A percentile compares a stretch with the other conserved stretches of the same genome.
phyloP scores from a whole-genome alignment of 305 asterid genomes.

The Fraxinus sp. region DNA sequence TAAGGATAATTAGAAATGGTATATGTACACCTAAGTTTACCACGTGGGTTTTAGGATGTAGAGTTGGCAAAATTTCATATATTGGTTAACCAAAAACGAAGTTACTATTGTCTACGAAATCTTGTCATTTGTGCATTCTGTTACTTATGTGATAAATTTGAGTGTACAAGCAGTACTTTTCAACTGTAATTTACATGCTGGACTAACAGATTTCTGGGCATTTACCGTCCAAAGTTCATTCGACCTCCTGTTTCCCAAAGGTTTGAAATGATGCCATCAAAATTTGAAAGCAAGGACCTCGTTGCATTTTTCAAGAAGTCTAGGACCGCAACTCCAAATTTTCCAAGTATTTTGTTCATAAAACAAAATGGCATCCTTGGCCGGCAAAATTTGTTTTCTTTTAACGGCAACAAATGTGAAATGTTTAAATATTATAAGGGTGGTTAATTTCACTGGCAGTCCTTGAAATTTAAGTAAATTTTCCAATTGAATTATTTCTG shows the following conservation, averaged over 20 bases:
- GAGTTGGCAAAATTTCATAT: background rate
- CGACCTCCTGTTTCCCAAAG: background rate
- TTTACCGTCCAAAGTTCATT: background rate
- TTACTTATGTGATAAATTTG: background rate
- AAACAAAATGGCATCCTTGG: background rate
- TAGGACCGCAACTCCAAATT: background rate
- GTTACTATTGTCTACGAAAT: background rate
- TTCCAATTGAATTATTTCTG: background rate
- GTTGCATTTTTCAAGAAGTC: background rate
- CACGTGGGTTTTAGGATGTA: background rate
- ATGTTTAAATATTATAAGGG: background rate
- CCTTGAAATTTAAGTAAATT: background rate
- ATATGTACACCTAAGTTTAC: background rate
- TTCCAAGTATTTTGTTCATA: background rate
- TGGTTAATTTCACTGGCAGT: background rate
- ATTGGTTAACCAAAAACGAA: background rate
- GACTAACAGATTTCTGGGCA: background rate
- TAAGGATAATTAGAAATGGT: background rate
- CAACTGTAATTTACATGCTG: background rate
- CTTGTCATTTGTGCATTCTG: background rate
- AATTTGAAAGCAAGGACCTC: background rate
- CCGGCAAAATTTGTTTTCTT: background rate
- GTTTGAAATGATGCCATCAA: background rate
- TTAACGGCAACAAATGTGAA: background rate
- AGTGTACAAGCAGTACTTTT: background rate